Evolutionary conservation across 148 eudicot species (phyloP), one percentile per base, ranked within the genome.

Genomic region (Rheum nobile): DNA sequence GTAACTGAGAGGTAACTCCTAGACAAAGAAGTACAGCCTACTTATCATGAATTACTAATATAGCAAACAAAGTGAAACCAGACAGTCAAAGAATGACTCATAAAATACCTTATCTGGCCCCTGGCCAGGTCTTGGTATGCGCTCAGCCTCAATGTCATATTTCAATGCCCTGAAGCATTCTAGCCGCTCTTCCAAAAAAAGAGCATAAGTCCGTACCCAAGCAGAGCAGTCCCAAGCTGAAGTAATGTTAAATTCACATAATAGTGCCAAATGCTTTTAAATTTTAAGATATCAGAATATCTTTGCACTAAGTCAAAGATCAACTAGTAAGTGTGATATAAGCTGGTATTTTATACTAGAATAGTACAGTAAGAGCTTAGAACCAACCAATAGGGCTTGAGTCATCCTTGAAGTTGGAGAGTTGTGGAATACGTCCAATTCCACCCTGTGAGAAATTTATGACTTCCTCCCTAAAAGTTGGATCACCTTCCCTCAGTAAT

Each of bases 211-310:
- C 24, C 98, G 90, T 44, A 94, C 98, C 98, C 98, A 94, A 29
- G 85, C 97, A 78, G 98, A 94, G 79, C 93, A 91, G 77, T 94
- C 98, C 98, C 98, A 94, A 72, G 98, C 98, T 94, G 84, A 41
- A 75, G 21, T 29, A 44, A 34, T 71, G 74, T 67, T 50, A 77
- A n/a, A n/a, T n/a, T n/a, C n/a, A 39, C 67, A 17, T 21, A 29
- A 19, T 39, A 32, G 38, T 10, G 34, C 65, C 65, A 26, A 54
- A 54, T 22, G 63, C 22, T 54, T 54, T 29, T 8, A 57, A 26
- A 57, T 22, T 57, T 57, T 57, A 57, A 32, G 8, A 37, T 17
- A 26, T 12, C 61, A 46, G 31, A 24, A 57, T 26, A 1, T 50
- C 12, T 41, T 38, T 28, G 21, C n/a, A 46, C 39, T 3, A 28